These are phyloP conservation scores for Gymnopus androsaceus DNA, from an alignment of 1,284 basidiomycete genomes.

Conservation along the genomic window DNA sequence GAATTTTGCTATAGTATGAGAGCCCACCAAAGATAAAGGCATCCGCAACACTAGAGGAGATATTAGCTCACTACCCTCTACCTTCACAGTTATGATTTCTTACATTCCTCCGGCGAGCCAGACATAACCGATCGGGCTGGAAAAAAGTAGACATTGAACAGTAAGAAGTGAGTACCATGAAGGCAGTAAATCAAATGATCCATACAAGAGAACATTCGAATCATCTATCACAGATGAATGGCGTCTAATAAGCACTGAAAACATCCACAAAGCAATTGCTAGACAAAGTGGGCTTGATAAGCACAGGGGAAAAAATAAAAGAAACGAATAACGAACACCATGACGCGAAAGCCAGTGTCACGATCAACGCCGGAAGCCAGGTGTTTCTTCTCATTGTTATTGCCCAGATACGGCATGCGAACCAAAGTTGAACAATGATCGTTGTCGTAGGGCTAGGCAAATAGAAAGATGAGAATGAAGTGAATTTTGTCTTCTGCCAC, in stretches of 20 bases:
- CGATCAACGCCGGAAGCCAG: constrained; percentile 4
- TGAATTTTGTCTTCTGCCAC: too few species aligned
- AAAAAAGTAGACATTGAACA: background rate
- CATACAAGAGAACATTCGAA: background rate
- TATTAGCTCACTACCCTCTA: background rate
- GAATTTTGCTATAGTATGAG: constrained; percentile 5
- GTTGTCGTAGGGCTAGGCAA: background rate
- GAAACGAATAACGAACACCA: background rate
- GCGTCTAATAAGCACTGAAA: background rate
- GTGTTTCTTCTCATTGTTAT: constrained; percentile 7
- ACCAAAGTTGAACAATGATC: constrained; percentile 13
- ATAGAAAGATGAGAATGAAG: background rate
- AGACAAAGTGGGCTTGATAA: background rate
- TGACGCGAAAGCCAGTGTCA: background rate
- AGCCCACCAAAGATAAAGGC: constrained; percentile 1
- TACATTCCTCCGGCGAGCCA: constrained; percentile 2
- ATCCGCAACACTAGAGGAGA: background rate
- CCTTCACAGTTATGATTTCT: background rate
- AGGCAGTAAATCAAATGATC: background rate
- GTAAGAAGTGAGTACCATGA: too few species aligned
- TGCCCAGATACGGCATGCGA: constrained; percentile 12
- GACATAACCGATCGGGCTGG: background rate
- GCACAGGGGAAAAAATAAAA: background rate
- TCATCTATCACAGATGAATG: background rate
- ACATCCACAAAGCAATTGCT: constrained; percentile 7